Base-by-base conservation (phyloP, 129 eudicot genomes). In the Flaveria linearis region DNA sequence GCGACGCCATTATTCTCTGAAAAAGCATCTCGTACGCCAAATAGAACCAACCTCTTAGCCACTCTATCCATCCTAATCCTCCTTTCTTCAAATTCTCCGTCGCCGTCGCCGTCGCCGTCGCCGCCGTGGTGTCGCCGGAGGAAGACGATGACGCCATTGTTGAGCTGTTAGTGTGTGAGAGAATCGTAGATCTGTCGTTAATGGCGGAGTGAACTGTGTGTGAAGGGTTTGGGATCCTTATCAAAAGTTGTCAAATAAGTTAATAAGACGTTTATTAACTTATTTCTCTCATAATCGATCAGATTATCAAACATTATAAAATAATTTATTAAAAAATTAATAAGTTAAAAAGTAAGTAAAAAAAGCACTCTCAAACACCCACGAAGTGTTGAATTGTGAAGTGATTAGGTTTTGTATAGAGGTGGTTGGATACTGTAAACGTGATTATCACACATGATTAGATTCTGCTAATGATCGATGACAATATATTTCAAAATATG, bases 61-160 rank as follows among this genome's bases (percentile, higher is more conserved):
- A 91, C 25, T 88, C 96, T 51, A 83, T 87, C 97, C 97, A 91
- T 74, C 97, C 96, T 74, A 91, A 76, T 46, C 79, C 90, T 69
- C 81, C 76, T 60, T 83, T 88, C 63, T 30, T 77, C 72, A 52
- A 43, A 36, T 73, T 80, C 30, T 49, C 46, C 76, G 78, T 28
- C 41, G 39, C 42, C 16, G 71, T 64, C 26, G 9, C n/a, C n/a
- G 52, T 53, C 39, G 22, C 33, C 52, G 71, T 64, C 26, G 9
- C 9, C 41, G 41, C 7, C 41, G 41, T 64, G 66, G 66, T 46
- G 7, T 11, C 20, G 53, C 53, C 74, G 2, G 84, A 80, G 9
- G 78, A 61, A 47, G 83, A 73, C 3, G 83, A 52, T 65, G 83
- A 80, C 42, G 75, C 64, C 84, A 80, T 80, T 22, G 77, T 3